phyloP scores from a whole-genome alignment of 169 alveolate genomes.

The Plasmodium inui region DNA sequence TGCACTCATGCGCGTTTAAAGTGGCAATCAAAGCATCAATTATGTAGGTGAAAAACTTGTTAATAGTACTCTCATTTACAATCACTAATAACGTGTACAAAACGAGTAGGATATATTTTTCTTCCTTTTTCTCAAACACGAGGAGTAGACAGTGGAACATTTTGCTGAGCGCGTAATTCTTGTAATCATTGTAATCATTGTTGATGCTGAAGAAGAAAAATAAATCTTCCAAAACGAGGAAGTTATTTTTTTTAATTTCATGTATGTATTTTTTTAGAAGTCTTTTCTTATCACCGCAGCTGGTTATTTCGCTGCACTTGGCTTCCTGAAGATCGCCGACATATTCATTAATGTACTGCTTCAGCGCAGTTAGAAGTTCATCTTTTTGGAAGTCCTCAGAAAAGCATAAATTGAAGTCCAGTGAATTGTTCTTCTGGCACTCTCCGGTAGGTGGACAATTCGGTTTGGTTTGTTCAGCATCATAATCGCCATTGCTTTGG shows the following conservation, averaged over 20 bases:
- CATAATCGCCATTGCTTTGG: background rate
- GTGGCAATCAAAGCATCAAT: conserved; percentile 15
- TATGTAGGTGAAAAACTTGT: conserved; percentile 14
- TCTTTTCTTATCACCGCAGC: conserved; percentile 24
- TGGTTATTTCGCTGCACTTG: conserved; percentile 22
- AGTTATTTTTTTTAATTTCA: conserved; percentile 35
- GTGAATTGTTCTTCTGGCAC: background rate
- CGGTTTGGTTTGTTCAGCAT: background rate
- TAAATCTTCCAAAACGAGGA: conserved; percentile 27
- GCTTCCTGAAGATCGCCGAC: conserved; percentile 17
- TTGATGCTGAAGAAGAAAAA: conserved; percentile 9
- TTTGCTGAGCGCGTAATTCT: conserved; percentile 32
- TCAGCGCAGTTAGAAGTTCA: background rate
- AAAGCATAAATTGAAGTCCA: background rate
- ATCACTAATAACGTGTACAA: conserved; percentile 13
- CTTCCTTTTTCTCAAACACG: conserved; percentile 35
- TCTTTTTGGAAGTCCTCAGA: conserved; percentile 12
- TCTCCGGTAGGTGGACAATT: background rate
- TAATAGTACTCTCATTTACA: conserved; percentile 24
- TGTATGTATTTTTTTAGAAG: conserved; percentile 43
- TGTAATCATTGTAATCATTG: conserved; percentile 20
- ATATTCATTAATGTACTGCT: conserved; percentile 34
- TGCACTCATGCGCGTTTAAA: conserved; percentile 30
- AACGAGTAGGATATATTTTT: conserved; percentile 18
- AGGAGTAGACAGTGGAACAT: conserved; percentile 39